phyloP scores from a whole-genome alignment of 2,329 filamentous ascomycete genomes.

The Pseudocercospora fuligena region DNA sequence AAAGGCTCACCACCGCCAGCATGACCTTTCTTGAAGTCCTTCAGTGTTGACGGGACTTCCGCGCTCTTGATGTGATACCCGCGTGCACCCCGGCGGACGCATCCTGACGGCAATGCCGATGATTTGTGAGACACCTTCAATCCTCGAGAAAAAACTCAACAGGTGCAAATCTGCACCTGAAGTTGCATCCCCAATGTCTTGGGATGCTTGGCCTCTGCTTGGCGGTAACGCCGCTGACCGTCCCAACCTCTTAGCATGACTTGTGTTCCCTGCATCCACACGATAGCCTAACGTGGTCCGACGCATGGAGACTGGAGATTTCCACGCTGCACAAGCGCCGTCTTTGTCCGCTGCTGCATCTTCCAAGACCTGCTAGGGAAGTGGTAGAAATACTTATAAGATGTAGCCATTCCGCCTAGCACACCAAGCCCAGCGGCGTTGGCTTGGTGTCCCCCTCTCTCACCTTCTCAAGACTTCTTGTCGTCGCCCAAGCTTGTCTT shows the following conservation, averaged over 20 bases:
- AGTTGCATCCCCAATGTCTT: slow-evolving; percentile 1
- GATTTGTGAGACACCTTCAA: slow-evolving; percentile 1
- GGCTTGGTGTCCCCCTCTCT: slow-evolving; percentile 1
- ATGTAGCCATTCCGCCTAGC: neutral
- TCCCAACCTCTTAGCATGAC: slow-evolving; percentile 6
- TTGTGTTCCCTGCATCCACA: slow-evolving; percentile 12
- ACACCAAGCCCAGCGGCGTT: neutral
- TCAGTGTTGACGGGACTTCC: neutral
- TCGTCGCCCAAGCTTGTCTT: neutral
- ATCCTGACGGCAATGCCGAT: neutral
- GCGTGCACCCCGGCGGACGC: neutral
- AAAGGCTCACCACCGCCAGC: neutral
- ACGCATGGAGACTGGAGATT: neutral
- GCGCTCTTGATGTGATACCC: neutral
- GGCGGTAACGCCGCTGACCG: slow-evolving; percentile 12
- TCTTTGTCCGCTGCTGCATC: slow-evolving; percentile 11
- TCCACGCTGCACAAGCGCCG: slow-evolving; percentile 9
- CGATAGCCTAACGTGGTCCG: neutral
- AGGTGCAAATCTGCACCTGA: neutral
- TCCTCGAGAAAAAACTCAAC: neutral
- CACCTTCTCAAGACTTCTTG: neutral
- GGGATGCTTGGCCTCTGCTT: slow-evolving; percentile 13
- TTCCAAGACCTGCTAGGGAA: neutral
- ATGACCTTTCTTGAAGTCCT: neutral
- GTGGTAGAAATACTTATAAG: neutral